Base-by-base conservation (phyloP, 768 basidiomycete species). In the Gymnopilus dilepis region DNA sequence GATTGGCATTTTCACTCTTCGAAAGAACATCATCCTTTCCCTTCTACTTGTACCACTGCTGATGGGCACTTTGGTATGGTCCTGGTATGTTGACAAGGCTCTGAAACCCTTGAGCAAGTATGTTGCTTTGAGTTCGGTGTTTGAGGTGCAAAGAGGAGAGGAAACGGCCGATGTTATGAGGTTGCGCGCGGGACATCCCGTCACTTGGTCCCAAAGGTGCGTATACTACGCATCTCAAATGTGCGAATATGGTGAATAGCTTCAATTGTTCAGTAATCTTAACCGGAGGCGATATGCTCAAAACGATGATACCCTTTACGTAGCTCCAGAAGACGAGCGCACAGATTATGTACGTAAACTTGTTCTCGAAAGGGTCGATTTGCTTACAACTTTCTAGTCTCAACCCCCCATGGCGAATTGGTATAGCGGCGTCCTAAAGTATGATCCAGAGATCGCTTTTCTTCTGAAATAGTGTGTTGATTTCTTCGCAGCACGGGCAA, bases 351-450 rank as follows among this genome's bases (percentile, higher is more conserved):
- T 91, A 64, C 61, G 83, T 74, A 1, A 42, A 58, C 56, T 52
- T 13, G 42, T 19, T 37, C 15, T 17, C 2, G 17, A 34, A 24
- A 26, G n/a, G n/a, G 31, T 15, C 33, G 6, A 38, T 45, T 41
- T 31, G 60, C 60, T 52, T 65, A 56, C 21, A 17, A 22, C 22
- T 63, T 53, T 50, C 2, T 68, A 95, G 91, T 95, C 94, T 0
- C 97, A 99, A 74, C 96, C 97, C 0, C 97, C 97, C 0, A 95
- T 99, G 93, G 89, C 91, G 13, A 94, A 94, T 67, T 96, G 94
- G 88, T 98, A 94, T 73, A 84, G 83, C 43, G 97, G 97, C 0
- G 94, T 99, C 21, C 80, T 99, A 13, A 97, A 97, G 93, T 94
- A 72, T 13, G 68, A 67, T 50, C 54, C 33, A 22, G 2, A 41